Percentiles rank a stretch among this genome's conserved stretches.
Conservation (phyloP, 2,329 filamentous ascomycete species). For the Nakataea oryzae region DNA sequence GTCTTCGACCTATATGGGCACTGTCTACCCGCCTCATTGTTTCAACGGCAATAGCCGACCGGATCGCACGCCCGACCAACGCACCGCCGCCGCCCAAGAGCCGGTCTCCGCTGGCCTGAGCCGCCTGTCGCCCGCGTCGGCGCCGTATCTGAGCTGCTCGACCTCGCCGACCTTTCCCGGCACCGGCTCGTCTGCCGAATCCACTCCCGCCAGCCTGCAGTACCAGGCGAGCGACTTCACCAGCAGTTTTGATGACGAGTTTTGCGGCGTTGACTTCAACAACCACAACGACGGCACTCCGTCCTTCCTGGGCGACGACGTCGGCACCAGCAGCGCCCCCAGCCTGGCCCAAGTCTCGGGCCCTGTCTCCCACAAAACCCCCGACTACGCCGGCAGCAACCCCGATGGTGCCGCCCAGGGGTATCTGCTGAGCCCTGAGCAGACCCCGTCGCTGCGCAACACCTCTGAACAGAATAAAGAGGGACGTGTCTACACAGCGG, state of each 20-base stretch:
- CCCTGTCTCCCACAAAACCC: background rate
- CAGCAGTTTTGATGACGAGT: constrained; percentile 35
- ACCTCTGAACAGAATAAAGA: constrained; percentile 22
- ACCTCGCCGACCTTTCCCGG: constrained; percentile 26
- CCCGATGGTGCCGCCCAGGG: constrained; percentile 13
- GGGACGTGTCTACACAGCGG: constrained; percentile 7
- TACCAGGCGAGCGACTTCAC: constrained; percentile 39
- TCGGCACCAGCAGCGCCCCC: no score
- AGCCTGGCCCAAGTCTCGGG: background rate
- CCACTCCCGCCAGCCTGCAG: constrained; percentile 32
- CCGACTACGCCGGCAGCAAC: background rate
- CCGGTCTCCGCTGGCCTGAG: constrained; percentile 17
- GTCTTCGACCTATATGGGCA: constrained; percentile 18
- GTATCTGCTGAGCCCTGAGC: constrained; percentile 41
- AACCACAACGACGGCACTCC: constrained; percentile 28
- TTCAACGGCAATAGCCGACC: constrained; percentile 12
- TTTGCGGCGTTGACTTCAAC: constrained; percentile 36
- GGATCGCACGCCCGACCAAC: constrained; percentile 13
- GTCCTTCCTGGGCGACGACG: constrained; percentile 29
- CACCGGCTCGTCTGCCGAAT: constrained; percentile 38
- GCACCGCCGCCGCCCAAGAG: constrained; percentile 6
- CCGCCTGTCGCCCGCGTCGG: constrained; percentile 30
- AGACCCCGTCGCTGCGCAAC: constrained; percentile 37
- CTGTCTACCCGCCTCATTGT: constrained; percentile 14
- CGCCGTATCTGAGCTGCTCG: constrained; percentile 26